Percentiles rank a stretch among this genome's conserved stretches.
phyloP scores from a whole-genome alignment of 495 filamentous ascomycete genomes.

The Hyaloscypha variabilis region DNA sequence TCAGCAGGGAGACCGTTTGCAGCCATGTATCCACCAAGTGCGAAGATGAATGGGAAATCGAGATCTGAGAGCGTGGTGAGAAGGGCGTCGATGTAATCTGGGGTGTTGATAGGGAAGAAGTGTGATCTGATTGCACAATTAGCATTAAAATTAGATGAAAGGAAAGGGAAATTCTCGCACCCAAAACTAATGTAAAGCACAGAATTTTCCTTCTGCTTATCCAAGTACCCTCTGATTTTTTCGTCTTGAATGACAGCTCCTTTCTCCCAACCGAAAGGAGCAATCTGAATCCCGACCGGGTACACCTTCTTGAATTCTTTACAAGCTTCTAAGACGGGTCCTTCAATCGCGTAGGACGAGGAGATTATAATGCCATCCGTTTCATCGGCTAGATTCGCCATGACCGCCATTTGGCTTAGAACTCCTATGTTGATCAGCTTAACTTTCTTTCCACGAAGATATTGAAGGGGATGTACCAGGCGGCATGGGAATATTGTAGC shows the following conservation, averaged over 20 bases:
- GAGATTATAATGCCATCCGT: not conserved
- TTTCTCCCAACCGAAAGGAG: conserved; percentile 1
- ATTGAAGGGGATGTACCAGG: not conserved
- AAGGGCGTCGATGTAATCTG: not conserved
- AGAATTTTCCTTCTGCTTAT: not conserved
- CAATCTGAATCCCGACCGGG: not conserved
- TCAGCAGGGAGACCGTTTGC: not conserved
- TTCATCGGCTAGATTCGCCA: not conserved
- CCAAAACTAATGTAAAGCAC: conserved; percentile 3
- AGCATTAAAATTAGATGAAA: not conserved
- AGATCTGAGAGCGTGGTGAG: not conserved
- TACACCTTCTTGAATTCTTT: not conserved
- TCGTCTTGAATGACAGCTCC: not conserved
- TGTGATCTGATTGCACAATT: not conserved
- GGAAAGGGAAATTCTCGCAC: not conserved
- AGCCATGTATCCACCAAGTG: not conserved
- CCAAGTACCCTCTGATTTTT: not conserved
- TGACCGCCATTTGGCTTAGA: not conserved
- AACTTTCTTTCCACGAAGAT: too few species aligned
- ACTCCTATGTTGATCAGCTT: too few species aligned
- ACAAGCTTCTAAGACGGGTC: not conserved
- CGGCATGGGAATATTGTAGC: not conserved
- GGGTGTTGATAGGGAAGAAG: not conserved
- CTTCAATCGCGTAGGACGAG: not conserved
- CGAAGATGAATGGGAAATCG: conserved; percentile 2